These are phyloP conservation scores for Bifiguratus adelaidae DNA, from an alignment of 192 early-diverging fungal genomes.

Conservation along the genomic window DNA sequence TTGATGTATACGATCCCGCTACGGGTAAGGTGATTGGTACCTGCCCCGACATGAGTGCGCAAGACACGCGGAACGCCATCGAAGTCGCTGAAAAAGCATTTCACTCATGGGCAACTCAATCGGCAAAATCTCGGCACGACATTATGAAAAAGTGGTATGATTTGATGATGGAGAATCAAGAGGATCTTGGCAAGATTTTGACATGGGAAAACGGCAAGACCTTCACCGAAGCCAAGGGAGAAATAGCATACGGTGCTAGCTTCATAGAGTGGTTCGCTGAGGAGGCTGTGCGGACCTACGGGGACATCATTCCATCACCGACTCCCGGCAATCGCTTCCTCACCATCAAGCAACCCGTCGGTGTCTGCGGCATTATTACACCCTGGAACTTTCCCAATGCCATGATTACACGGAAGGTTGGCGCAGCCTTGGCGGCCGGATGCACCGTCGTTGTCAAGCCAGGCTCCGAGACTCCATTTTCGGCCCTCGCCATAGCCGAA, in stretches of 20 bases:
- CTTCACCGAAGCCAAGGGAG: conserved; percentile 39
- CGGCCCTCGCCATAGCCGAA: conserved; percentile 37
- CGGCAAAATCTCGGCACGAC: conserved; percentile 45
- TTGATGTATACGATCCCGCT: too few species aligned
- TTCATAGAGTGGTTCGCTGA: conserved; percentile 84
- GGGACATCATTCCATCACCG: conserved; percentile 66
- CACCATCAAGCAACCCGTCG: conserved; percentile 68
- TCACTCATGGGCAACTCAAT: conserved; percentile 43
- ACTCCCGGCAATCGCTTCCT: conserved; percentile 39
- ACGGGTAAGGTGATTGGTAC: conserved; percentile 43
- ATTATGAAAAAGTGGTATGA: conserved; percentile 55
- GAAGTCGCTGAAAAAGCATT: conserved; percentile 47
- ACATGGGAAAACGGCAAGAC: conserved; percentile 82
- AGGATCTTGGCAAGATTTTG: conserved; percentile 69
- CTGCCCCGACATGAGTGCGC: conserved; percentile 53
- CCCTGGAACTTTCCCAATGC: conserved; percentile 84
- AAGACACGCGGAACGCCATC: conserved; percentile 46
- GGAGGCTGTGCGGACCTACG: conserved; percentile 68
- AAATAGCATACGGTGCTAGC: conserved; percentile 48
- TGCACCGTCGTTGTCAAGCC: conserved; percentile 70
- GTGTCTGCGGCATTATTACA: conserved; percentile 60
- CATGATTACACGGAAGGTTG: conserved; percentile 70
- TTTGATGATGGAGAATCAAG: conserved; percentile 49
- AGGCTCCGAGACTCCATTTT: conserved; percentile 39
- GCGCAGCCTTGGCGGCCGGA: conserved; percentile 68